phyloP scores from a whole-genome alignment of 2,329 filamentous ascomycete species.

The Colletotrichum liaoningense region DNA sequence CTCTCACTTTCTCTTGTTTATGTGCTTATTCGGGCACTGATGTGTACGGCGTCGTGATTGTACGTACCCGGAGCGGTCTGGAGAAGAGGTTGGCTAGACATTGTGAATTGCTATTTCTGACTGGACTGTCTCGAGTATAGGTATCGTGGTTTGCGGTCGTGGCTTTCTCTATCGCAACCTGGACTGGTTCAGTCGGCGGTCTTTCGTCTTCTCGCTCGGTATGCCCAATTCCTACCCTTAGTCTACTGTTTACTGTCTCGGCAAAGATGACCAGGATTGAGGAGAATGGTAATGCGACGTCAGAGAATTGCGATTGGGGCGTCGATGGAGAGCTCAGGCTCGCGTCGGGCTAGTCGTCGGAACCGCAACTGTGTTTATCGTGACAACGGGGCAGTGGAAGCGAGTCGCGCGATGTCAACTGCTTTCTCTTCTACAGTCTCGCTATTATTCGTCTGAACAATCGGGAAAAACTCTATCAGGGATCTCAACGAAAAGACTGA shows the following conservation, averaged over 20 bases:
- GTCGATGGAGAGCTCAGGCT: slow-evolving; percentile 27
- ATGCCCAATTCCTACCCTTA: neutral
- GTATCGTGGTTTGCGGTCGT: neutral
- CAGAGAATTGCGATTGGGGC: neutral
- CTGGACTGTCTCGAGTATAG: neutral
- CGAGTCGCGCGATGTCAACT: slow-evolving; percentile 1
- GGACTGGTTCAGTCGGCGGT: neutral
- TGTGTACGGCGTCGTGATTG: neutral
- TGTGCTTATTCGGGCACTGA: neutral
- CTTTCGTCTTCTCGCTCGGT: neutral
- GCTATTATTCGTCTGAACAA: neutral
- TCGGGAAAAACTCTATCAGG: neutral
- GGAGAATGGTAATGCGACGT: neutral
- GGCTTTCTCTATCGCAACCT: neutral
- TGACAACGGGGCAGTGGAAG: neutral
- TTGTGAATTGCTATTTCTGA: slow-evolving; percentile 49
- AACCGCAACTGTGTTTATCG: slow-evolving; percentile 2
- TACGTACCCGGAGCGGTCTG: slow-evolving; percentile 87
- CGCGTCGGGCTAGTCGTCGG: neutral
- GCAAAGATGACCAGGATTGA: neutral
- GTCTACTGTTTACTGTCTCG: neutral
- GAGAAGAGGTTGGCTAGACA: slow-evolving; percentile 97
- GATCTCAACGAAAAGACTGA: neutral
- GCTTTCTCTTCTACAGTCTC: neutral
- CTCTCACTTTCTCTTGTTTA: slow-evolving; percentile 21